These are phyloP conservation scores for Candida methanosorbosa DNA, from an alignment of 805 yeast genomes.

Conservation along the genomic window DNA sequence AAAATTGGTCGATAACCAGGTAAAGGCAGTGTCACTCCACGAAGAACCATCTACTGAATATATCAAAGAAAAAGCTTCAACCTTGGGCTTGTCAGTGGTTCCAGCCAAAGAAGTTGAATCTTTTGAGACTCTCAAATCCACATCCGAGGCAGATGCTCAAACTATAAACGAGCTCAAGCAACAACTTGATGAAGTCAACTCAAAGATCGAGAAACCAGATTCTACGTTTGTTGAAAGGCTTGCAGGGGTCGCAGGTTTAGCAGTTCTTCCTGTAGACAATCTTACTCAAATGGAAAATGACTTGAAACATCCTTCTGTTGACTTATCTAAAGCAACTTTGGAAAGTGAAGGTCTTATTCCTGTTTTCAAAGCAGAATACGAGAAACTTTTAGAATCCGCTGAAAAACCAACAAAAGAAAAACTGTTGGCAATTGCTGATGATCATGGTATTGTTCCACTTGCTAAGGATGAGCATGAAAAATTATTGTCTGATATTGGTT, in stretches of 20 bases:
- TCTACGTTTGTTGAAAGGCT: conserved; percentile 15
- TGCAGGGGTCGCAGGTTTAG: conserved; percentile 10
- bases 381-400: not conserved
- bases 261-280: conserved; percentile 5
- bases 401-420: conserved; percentile 8
- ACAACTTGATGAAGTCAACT: not conserved
- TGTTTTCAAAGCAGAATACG: conserved; percentile 2
- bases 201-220: not conserved
- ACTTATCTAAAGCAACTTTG: conserved; percentile 3
- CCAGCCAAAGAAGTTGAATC: conserved; percentile 1
- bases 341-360: conserved; percentile 4
- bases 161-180: not conserved
- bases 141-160: not conserved
- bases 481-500: not conserved
- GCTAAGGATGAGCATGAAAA: conserved; percentile 2
- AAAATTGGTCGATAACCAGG: conserved; percentile 13
- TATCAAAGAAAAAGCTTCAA: conserved; percentile 13
- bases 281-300: conserved; percentile 1
- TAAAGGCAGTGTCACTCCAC: conserved; percentile 6
- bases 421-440: conserved; percentile 5
- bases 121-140: not conserved
- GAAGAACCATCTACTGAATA: conserved; percentile 21
- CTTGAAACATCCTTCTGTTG: conserved; percentile 2
- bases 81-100: conserved; percentile 8
- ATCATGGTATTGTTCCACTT: conserved; percentile 3